Evolutionary conservation across 2,329 filamentous ascomycete genomes (phyloP), one percentile per base, ranked within the genome.

Genomic region (Colletotrichum agaves): DNA sequence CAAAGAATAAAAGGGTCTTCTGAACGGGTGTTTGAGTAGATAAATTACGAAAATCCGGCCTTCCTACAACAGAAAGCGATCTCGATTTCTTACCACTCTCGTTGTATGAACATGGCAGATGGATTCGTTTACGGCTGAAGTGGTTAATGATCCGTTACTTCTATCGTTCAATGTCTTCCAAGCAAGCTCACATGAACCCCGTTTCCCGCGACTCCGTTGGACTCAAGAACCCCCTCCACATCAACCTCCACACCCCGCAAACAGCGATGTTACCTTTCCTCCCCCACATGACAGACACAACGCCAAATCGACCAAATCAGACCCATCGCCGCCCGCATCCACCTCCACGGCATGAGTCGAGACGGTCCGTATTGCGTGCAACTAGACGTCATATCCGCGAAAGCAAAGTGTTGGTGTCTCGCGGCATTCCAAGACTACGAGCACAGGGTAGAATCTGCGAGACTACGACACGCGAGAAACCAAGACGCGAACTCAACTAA

Each of bases 211-310:
- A 12, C 17, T 33, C 27, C 35, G 44, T 21, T n/a, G 56, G 31
- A 23, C 39, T 35, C 61, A 57, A 31, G 19, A 13, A 5, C 13
- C 12, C 10, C 63, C 60, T 63, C 64, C 64, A 63, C 52, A 41
- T 57, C 37, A 15, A 21, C 52, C 44, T 67, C 60, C 61, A 58
- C 41, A 60, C 46, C 55, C 64, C 60, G 44, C 52, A 49, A 44
- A 12, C 50, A 15, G 33, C 35, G 44, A 57, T 58, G 60, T 52
- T 31, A 52, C 60, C 46, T 41, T 27, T 15, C 17, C 21, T 41
- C 52, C 60, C 64, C 52, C 52, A 63, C 52, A 58, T 39, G 27
- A 41, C 21, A 37, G 27, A 41, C 21, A 37, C 50, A 23, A 49
- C 41, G n/a, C 39, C n/a, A 31, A 31, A 39, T 53, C 27, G 27